Evolutionary conservation across 345 rosid genomes (phyloP).

Genomic region (Brassica rapa): DNA sequence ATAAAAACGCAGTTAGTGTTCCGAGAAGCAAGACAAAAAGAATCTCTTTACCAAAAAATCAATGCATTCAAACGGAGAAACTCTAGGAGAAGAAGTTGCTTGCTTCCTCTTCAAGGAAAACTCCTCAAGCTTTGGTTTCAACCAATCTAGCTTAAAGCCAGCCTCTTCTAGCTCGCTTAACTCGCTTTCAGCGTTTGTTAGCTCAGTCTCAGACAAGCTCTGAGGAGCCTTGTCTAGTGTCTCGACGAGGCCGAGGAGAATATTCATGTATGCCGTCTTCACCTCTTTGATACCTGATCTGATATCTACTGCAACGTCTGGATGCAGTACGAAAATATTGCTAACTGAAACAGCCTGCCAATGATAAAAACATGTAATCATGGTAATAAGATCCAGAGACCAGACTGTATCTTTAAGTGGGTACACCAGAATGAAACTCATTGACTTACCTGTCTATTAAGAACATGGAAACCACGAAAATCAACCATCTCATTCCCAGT

Average conservation of each 20-base stretch:
- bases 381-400: background rate
- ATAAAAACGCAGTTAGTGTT: background rate
- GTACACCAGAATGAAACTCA: background rate
- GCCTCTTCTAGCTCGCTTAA: conserved; percentile 11
- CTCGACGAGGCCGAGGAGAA: conserved; percentile 15
- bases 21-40: conserved; percentile 24
- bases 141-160: conserved; percentile 13
- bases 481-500: conserved; percentile 4
- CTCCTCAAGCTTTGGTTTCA: background rate
- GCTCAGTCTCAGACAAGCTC: conserved; percentile 17
- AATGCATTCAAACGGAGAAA: background rate
- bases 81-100: background rate
- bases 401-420: background rate
- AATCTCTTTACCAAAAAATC: background rate
- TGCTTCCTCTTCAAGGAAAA: background rate
- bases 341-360: conserved; percentile 1
- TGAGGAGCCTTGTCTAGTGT: conserved; percentile 5
- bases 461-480: conserved; percentile 17
- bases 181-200: background rate
- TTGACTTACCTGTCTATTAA: conserved; percentile 21
- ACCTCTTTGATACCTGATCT: background rate
- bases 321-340: background rate
- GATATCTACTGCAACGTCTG: conserved; percentile 22
- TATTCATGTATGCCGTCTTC: conserved; percentile 20
- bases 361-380: background rate